Conservation (phyloP, 192 early-diverging fungal species). For the Mortierella hygrophila region DNA sequence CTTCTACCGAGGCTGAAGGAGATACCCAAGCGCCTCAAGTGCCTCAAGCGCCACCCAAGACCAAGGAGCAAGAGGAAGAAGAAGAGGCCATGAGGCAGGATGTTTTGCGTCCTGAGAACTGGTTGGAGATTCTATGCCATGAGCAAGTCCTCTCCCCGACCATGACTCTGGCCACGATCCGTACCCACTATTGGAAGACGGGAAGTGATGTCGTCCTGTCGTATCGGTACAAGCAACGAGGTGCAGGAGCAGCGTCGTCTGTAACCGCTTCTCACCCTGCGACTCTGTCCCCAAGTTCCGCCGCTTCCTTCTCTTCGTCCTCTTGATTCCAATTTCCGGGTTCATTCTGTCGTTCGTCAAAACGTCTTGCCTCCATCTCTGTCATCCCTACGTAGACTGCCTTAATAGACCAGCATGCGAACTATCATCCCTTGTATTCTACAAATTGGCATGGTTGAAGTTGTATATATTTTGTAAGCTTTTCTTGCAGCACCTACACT, state of each 20-base stretch:
- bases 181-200: slow-evolving; percentile 74
- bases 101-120: slow-evolving; percentile 61
- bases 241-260: background rate
- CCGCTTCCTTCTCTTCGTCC: slow-evolving; percentile 1
- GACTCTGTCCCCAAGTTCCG: background rate
- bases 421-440: background rate
- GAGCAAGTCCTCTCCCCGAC: slow-evolving; percentile 72
- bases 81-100: slow-evolving; percentile 29
- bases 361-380: background rate
- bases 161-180: slow-evolving; percentile 79
- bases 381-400: background rate
- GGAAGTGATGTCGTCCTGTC: slow-evolving; percentile 69
- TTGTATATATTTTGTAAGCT: background rate
- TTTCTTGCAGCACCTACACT: background rate
- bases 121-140: slow-evolving; percentile 69
- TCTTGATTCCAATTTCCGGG: background rate
- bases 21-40: background rate
- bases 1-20: background rate
- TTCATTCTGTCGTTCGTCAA: background rate
- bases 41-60: background rate
- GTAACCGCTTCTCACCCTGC: background rate
- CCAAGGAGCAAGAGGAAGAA: slow-evolving; percentile 28
- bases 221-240: slow-evolving; percentile 55
- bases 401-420: slow-evolving; percentile 9
- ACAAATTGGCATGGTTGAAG: background rate